phyloP scores from a whole-genome alignment of 2,329 filamentous ascomycete species.

The Trichoderma hamatum region DNA sequence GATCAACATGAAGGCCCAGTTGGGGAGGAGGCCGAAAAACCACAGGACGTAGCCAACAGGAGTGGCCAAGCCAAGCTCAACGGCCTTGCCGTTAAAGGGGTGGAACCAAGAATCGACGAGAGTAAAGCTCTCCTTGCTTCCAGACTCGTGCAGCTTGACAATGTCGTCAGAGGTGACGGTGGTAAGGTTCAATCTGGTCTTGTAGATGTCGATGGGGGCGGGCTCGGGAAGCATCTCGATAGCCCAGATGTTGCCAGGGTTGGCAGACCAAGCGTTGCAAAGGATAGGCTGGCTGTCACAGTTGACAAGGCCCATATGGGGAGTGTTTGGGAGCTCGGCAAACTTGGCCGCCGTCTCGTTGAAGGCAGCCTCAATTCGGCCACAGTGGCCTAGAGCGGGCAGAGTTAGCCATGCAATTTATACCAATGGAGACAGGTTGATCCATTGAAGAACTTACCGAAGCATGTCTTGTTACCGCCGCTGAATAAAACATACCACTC shows the following conservation, averaged over 20 bases:
- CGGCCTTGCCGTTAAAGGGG: slow-evolving; percentile 71
- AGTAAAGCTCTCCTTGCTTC: slow-evolving; percentile 51
- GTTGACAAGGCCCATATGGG: slow-evolving; percentile 70
- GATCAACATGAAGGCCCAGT: slow-evolving; percentile 78
- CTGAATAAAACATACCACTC: slow-evolving; percentile 78
- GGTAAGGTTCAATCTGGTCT: slow-evolving; percentile 69
- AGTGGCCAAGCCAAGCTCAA: slow-evolving; percentile 62
- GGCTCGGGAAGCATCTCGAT: slow-evolving; percentile 68
- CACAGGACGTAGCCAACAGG: slow-evolving; percentile 70
- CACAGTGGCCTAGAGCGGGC: slow-evolving; percentile 62
- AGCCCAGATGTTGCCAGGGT: slow-evolving; percentile 66
- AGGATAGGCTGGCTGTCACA: slow-evolving; percentile 75
- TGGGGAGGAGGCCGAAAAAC: slow-evolving; percentile 66
- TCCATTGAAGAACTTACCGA: slow-evolving; percentile 49
- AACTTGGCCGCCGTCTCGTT: slow-evolving; percentile 68
- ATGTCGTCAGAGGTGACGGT: slow-evolving; percentile 67
- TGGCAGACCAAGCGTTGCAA: slow-evolving; percentile 73
- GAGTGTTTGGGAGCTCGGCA: slow-evolving; percentile 61
- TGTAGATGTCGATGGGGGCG: slow-evolving; percentile 65
- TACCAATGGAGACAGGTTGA: not conserved
- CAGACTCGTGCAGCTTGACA: slow-evolving; percentile 59
- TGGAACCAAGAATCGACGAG: slow-evolving; percentile 69
- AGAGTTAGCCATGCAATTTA: slow-evolving; percentile 29
- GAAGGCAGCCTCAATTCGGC: slow-evolving; percentile 64
- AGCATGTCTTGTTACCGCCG: slow-evolving; percentile 79